Evolutionary conservation across 208 protist species (phyloP).

Genomic region (Leishmania aethiopica): DNA sequence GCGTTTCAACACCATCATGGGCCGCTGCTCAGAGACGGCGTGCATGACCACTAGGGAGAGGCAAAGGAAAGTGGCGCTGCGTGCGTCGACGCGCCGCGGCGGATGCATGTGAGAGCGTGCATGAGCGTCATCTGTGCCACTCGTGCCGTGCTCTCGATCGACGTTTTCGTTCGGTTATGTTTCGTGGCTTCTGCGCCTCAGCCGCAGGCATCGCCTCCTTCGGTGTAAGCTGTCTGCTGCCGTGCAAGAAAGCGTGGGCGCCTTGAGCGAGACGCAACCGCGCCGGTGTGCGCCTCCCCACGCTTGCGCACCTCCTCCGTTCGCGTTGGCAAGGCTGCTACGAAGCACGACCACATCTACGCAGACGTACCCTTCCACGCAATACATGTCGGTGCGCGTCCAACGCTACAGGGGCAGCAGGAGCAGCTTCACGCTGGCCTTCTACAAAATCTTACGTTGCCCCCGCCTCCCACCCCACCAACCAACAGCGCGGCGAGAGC

Average conservation of each 20-base stretch:
- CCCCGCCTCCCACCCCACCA: no score
- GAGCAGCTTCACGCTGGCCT: no score
- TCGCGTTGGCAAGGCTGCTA: not conserved
- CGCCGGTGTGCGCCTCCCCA: not conserved
- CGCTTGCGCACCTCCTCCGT: not conserved
- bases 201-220: not conserved
- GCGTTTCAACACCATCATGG: not conserved
- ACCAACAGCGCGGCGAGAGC: no score
- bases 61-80: not conserved
- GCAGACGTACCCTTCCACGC: not conserved
- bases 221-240: not conserved
- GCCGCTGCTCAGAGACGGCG: not conserved
- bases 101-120: not conserved
- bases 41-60: not conserved
- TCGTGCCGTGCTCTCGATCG: not conserved
- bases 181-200: not conserved
- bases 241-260: conserved; percentile 4
- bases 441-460: no score
- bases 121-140: not conserved
- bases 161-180: not conserved
- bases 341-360: conserved; percentile 10
- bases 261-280: not conserved
- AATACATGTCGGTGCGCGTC: no score
- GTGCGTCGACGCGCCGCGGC: not conserved
- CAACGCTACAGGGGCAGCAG: no score